Evolutionary conservation across 306 rosid genomes (phyloP).

Genomic region (Comarum palustre): DNA sequence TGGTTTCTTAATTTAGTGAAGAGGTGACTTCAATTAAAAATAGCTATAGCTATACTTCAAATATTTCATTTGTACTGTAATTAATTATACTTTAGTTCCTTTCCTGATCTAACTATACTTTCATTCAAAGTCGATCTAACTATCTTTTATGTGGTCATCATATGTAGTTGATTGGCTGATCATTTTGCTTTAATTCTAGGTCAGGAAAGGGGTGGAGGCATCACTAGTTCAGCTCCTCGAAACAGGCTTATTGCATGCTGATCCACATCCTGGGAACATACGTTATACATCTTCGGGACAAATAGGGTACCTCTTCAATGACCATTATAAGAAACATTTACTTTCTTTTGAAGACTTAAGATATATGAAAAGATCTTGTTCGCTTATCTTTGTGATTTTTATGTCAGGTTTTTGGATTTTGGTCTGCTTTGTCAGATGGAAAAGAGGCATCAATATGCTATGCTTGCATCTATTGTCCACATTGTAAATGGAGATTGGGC

Average conservation of each 20-base stretch:
- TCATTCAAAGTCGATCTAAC: slow-evolving; percentile 12
- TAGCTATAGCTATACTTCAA: background rate
- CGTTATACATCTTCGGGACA: slow-evolving; percentile 83
- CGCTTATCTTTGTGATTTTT: slow-evolving; percentile 17
- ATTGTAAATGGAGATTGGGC: slow-evolving; percentile 97
- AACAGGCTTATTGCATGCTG: slow-evolving; percentile 95
- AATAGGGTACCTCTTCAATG: slow-evolving; percentile 54
- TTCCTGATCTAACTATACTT: background rate
- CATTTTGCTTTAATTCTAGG: slow-evolving; percentile 46
- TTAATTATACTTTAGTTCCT: background rate
- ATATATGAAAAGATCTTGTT: slow-evolving; percentile 1
- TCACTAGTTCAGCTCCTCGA: slow-evolving; percentile 88
- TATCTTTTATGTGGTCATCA: background rate
- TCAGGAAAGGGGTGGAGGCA: slow-evolving; percentile 89
- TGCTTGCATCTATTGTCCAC: slow-evolving; percentile 96
- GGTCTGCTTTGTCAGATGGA: slow-evolving; percentile 98
- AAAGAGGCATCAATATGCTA: slow-evolving; percentile 83
- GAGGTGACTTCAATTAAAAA: background rate
- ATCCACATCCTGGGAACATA: slow-evolving; percentile 97
- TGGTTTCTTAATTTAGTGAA: slow-evolving; percentile 7
- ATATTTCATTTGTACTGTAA: background rate
- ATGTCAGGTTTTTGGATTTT: slow-evolving; percentile 81
- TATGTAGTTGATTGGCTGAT: slow-evolving; percentile 21
- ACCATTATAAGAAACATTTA: background rate
- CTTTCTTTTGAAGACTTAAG: background rate